Percentiles rank a stretch among this genome's conserved stretches.
Conservation (phyloP, 2,329 filamentous ascomycete genomes). For the Fusarium citri region DNA sequence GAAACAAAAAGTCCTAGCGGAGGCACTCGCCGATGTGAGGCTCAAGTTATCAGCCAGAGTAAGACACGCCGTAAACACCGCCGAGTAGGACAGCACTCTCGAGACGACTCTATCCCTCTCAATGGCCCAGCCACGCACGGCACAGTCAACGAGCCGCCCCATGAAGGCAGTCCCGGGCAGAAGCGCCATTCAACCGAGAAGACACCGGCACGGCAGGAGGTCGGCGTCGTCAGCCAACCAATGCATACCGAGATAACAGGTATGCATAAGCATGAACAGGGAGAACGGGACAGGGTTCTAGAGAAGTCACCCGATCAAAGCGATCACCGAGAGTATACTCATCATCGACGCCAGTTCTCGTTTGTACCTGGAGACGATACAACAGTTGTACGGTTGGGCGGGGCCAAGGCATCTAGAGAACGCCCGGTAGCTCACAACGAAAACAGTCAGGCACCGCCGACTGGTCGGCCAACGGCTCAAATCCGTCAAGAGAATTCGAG, state of each 20-base stretch:
- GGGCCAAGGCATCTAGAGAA: not conserved
- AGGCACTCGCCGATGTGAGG: slow-evolving; percentile 9
- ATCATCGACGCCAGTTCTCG: slow-evolving; percentile 45
- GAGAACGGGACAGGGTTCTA: not conserved
- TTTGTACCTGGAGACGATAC: slow-evolving; percentile 46
- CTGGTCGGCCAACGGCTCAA: not conserved
- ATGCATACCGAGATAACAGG: not conserved
- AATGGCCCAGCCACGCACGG: slow-evolving; percentile 7
- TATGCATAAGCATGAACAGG: not conserved
- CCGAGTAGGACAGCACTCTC: slow-evolving; percentile 7
- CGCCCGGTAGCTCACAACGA: not conserved
- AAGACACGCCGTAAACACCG: slow-evolving; percentile 8
- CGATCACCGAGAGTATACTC: not conserved
- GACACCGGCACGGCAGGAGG: not conserved
- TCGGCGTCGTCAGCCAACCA: not conserved
- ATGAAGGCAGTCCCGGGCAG: slow-evolving; percentile 10
- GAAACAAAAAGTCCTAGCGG: slow-evolving; percentile 1
- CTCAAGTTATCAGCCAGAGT: not conserved
- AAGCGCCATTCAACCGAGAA: slow-evolving; percentile 9
- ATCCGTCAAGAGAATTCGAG: slow-evolving; percentile 3
- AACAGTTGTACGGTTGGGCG: slow-evolving; percentile 11
- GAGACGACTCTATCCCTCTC: not conserved
- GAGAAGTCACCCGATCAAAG: not conserved
- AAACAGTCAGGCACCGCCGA: not conserved
- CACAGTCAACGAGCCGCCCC: slow-evolving; percentile 4